These are phyloP conservation scores for Hymenoscyphus salicellus DNA, from an alignment of 2,329 filamentous ascomycete genomes.

Conservation along the genomic window DNA sequence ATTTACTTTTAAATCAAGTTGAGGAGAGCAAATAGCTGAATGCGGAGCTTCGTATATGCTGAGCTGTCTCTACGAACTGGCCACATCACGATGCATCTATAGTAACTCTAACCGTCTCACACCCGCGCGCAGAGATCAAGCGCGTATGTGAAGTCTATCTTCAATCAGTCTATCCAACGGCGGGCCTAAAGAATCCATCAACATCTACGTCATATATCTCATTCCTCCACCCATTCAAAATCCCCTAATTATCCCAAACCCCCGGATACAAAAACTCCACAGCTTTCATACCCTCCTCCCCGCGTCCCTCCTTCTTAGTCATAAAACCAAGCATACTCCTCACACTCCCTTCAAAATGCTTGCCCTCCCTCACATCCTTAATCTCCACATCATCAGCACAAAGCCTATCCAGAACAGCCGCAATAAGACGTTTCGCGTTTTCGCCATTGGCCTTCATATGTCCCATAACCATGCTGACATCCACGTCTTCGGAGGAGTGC, in stretches of 20 bases:
- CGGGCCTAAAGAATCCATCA: neutral
- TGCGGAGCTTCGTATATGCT: too few species aligned
- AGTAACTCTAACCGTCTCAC: too few species aligned
- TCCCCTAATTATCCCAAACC: conserved; percentile 23
- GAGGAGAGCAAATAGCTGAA: too few species aligned
- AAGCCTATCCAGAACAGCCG: conserved; percentile 68
- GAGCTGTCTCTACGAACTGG: too few species aligned
- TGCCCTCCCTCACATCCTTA: conserved; percentile 70
- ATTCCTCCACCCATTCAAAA: too few species aligned
- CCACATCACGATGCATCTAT: too few species aligned
- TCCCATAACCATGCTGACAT: conserved; percentile 94
- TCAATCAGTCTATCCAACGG: too few species aligned
- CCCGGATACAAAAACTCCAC: conserved; percentile 85
- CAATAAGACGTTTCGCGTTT: conserved; percentile 83
- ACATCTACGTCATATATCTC: neutral
- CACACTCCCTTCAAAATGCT: conserved; percentile 73
- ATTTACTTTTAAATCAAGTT: too few species aligned
- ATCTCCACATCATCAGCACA: conserved; percentile 75
- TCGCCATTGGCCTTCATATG: conserved; percentile 91
- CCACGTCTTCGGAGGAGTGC: conserved; percentile 79
- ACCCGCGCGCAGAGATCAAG: too few species aligned
- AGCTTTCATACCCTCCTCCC: conserved; percentile 71
- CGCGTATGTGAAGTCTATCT: too few species aligned
- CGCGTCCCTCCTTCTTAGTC: conserved; percentile 74
- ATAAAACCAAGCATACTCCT: conserved; percentile 78